Evolutionary conservation across 2,329 filamentous ascomycete species (phyloP), one percentile per base, ranked within the genome.

Genomic region (Nemania abortiva): DNA sequence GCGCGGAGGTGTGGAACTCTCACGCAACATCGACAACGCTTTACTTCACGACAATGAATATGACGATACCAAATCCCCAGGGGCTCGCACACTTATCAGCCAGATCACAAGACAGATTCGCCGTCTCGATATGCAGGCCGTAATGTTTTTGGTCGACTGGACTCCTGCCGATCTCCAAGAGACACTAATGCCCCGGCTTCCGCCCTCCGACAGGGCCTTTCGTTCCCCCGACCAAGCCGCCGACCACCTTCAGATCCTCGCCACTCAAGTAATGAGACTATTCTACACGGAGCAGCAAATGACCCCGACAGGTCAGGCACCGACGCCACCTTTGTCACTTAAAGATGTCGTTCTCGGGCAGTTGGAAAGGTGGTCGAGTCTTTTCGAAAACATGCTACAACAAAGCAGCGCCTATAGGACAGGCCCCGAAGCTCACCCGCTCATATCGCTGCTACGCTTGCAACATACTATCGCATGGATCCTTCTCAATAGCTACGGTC

Each of bases 121-220:
- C 52, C 79, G 79, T 66, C 79, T 80, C 31, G 79, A 82, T 65
- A 76, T 80, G 74, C 79, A 81, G 70, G 78, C 79, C 18, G 75
- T 67, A 9, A 75, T 70, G 20, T 81, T 79, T 73, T 69, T 81
- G 27, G 57, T 78, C 42, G 79, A 79, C 66, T 80, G 78, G 78
- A 77, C 73, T n/a, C 80, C 79, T 29, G 61, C 55, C 15, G 67
- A 75, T 65, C 68, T 78, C 29, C 64, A 77, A 70, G 72, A 77
- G 37, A 70, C 64, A 64, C 52, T 69, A 52, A 65, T 45, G 31
- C 64, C 65, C 49, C 65, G 59, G 53, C 58, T 74, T 67, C 53
- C 54, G 54, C 47, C 68, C 31, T 70, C 50, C 31, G 56, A 66
- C 22, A 47, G 53, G 66, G 64, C 71, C 54, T 77, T 79, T 70